Evolutionary conservation across 441 rosid genomes (phyloP).

Genomic region (Mallotus repandus): DNA sequence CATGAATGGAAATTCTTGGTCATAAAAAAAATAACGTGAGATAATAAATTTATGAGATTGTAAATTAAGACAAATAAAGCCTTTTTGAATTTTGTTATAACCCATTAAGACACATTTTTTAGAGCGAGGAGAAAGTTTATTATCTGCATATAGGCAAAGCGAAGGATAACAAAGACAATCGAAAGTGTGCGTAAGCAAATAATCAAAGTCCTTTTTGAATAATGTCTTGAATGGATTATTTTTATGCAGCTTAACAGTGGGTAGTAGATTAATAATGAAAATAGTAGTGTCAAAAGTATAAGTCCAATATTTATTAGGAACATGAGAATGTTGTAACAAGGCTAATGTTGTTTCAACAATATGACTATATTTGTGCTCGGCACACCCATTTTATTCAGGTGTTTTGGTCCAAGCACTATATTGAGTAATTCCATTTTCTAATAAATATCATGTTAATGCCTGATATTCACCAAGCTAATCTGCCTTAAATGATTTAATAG

Average conservation of each 20-base stretch:
- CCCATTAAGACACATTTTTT: neutral
- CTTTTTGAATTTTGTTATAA: neutral
- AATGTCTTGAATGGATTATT: neutral
- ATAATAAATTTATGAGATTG: no score
- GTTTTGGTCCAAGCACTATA: neutral
- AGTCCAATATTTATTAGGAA: neutral
- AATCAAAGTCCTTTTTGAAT: neutral
- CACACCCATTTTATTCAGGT: no score
- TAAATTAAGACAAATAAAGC: neutral
- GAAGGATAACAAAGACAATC: neutral
- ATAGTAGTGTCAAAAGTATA: neutral
- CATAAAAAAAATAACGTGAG: neutral
- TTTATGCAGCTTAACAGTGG: neutral
- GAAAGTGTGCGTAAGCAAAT: no score
- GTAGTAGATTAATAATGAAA: neutral
- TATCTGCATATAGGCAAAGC: neutral
- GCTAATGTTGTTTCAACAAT: neutral
- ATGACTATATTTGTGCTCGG: neutral
- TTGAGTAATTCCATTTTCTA: neutral
- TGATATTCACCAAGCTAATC: neutral
- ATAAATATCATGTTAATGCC: neutral
- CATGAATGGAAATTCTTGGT: neutral
- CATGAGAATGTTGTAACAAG: no score
- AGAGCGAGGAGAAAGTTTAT: neutral
- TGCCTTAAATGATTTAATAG: neutral